Evolutionary conservation across 352 stramenopile species (phyloP), one percentile per base, ranked within the genome.

Genomic region (Phytophthora syringae): DNA sequence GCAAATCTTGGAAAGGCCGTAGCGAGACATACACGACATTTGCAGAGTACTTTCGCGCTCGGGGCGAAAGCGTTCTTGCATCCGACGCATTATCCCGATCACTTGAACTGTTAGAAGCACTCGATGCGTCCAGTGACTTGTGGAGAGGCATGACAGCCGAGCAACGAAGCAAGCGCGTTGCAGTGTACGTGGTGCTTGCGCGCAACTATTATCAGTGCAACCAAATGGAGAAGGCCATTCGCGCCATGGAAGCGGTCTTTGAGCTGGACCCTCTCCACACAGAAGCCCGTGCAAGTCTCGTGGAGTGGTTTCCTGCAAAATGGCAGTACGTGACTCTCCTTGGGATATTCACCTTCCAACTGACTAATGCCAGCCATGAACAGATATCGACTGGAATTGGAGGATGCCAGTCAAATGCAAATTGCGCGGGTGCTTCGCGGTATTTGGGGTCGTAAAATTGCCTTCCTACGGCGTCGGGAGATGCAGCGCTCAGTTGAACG

Each of bases 201-300:
- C 53, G 52, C n/a, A 86, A 82, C 16, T 90, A 82, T 47, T 92
- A 89, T 62, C 72, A 89, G 54, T 78, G 71, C 67, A 93, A 93
- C 57, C 82, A 91, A 44, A 92, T 93, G 85, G 81, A 92, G 55
- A 77, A 76, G 7, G 85, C 85, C 1, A 88, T 93, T 45, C 79
- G 81, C 15, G 72, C 82, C 44, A 88, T 92, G 76, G 82, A 91
- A 70, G 77, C 71, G 20, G 76, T 86, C 24, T 81, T 91, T 61
- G 67, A 84, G 32, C 71, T 90, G 37, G 76, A 85, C 42, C 73
- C 66, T 27, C 88, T 80, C 36, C 60, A 89, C 24, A 45, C 73
- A n/a, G 83, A 90, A 45, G 79, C 84, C 2, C 79, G 85, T 9
- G 60, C 64, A 7, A 87, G 69, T 52, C 60, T 93, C 4, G 37